Base-by-base conservation (phyloP, 2,329 filamentous ascomycete species). In the Ampelomyces quisqualis region DNA sequence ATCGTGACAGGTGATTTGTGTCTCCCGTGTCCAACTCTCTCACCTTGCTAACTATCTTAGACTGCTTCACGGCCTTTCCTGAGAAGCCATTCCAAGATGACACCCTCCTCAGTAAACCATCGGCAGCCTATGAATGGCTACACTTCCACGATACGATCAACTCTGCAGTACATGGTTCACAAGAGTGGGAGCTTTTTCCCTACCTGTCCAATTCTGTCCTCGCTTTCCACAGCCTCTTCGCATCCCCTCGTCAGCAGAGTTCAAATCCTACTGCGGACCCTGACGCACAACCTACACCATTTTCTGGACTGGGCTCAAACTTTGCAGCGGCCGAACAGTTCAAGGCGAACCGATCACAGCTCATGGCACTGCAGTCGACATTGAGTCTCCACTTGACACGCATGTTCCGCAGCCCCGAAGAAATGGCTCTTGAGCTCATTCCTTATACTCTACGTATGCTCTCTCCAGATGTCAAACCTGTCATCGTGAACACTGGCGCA, bases 11-110 rank as follows among this genome's bases (percentile, higher is more conserved):
- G 70, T 70, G 60, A 32, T 54, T 40, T 26, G 5, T 18, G 7
- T 7, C 30, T 8, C 11, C 7, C 21, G 5, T 4, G 18, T 20
- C 5, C 1, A 10, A n/a, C n/a, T n/a, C n/a, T n/a, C n/a, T 6
- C 8, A 8, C 15, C 10, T 13, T 20, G 2, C 18, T 15, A 32
- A 15, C 56, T 62, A 34, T 58, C 41, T 8, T 40, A 13, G 87
- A 97, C 48, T 85, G 94, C 56, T 95, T 96, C 61, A 77, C 86
- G 15, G 80, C 86, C 52, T 98, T 95, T 65, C 90, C 91, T 0
- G 82, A 81, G 28, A 87, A 90, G 55, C 84, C 90, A 14, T 98
- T 86, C 69, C 94, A 96, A 71, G 93, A 98, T 65, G 93, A 98
- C 67, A 86, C 84, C 1, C 85, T 88, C 54, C 81, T 98, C 21